phyloP scores from a whole-genome alignment of 257 asterid species.

The Ilex asprella region DNA sequence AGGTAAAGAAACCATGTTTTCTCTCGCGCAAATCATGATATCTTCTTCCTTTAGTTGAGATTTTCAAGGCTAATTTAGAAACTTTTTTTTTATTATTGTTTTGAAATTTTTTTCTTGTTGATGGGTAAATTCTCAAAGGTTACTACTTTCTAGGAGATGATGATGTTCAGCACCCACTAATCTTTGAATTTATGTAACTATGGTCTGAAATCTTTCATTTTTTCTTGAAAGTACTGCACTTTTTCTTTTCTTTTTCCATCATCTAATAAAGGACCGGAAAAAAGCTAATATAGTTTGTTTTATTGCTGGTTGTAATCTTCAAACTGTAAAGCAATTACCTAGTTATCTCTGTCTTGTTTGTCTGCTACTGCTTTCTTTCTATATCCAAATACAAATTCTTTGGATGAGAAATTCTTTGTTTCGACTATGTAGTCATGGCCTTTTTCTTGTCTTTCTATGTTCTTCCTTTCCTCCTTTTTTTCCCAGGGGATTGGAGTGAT shows the following conservation, averaged over 20 bases:
- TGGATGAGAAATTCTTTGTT: slow-evolving; percentile 10
- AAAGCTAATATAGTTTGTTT: slow-evolving; percentile 26
- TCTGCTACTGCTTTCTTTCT: slow-evolving; percentile 19
- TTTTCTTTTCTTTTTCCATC: slow-evolving; percentile 19
- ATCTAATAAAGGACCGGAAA: slow-evolving; percentile 25
- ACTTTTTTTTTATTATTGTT: slow-evolving; percentile 13
- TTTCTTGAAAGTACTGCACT: slow-evolving; percentile 17
- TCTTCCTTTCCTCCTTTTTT: neutral
- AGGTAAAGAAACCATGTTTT: slow-evolving; percentile 58
- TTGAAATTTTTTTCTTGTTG: slow-evolving; percentile 5
- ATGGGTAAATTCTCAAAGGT: slow-evolving; percentile 4
- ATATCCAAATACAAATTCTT: neutral
- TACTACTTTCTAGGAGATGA: slow-evolving; percentile 25
- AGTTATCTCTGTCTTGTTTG: slow-evolving; percentile 19
- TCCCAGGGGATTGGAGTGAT: slow-evolving; percentile 40
- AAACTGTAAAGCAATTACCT: slow-evolving; percentile 7
- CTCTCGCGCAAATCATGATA: slow-evolving; percentile 38
- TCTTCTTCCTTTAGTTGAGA: slow-evolving; percentile 39
- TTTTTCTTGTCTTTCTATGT: neutral
- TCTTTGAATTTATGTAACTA: slow-evolving; percentile 21
- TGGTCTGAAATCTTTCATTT: slow-evolving; percentile 18
- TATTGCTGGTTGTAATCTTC: slow-evolving; percentile 3
- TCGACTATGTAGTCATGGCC: neutral
- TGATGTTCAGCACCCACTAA: slow-evolving; percentile 26
- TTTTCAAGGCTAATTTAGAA: slow-evolving; percentile 29